Evolutionary conservation across 805 yeast genomes (phyloP).

Genomic region (Nadsonia fulvescens): DNA sequence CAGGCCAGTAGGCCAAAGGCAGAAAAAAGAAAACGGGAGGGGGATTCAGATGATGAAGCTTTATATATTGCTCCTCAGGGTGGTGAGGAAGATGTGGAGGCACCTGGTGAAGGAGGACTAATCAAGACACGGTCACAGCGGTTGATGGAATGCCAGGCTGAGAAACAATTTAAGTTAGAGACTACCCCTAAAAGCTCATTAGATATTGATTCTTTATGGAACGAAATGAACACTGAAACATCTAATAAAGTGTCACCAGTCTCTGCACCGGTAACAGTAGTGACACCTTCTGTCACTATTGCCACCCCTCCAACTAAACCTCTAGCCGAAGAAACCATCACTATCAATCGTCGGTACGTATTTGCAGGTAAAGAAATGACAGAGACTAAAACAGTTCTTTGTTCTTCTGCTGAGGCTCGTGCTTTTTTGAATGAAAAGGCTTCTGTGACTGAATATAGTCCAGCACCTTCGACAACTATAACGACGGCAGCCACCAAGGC

Average conservation of each 20-base stretch:
- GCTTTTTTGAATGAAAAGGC: conserved; percentile 41
- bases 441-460: conserved; percentile 5
- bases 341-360: conserved; percentile 60
- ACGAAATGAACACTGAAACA: conserved; percentile 36
- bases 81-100: conserved; percentile 24
- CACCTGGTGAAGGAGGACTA: conserved; percentile 47
- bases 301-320: conserved; percentile 1
- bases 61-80: conserved; percentile 20
- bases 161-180: conserved; percentile 18
- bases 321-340: conserved; percentile 32
- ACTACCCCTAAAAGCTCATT: no score
- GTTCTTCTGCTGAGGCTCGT: conserved; percentile 69
- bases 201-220: conserved; percentile 38
- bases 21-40: no score
- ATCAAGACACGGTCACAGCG: conserved; percentile 55
- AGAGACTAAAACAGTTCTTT: conserved; percentile 63
- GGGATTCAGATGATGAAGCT: conserved; percentile 22
- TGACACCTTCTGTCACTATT: no score
- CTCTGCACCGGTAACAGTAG: no score
- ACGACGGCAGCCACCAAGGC: conserved; percentile 10
- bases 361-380: conserved; percentile 76
- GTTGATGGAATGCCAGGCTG: conserved; percentile 15
- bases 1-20: no score
- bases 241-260: no score
- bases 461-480: no score